Evolutionary conservation across 1,139 yeast genomes (phyloP).

Genomic region (Kodamaea derodonti): DNA sequence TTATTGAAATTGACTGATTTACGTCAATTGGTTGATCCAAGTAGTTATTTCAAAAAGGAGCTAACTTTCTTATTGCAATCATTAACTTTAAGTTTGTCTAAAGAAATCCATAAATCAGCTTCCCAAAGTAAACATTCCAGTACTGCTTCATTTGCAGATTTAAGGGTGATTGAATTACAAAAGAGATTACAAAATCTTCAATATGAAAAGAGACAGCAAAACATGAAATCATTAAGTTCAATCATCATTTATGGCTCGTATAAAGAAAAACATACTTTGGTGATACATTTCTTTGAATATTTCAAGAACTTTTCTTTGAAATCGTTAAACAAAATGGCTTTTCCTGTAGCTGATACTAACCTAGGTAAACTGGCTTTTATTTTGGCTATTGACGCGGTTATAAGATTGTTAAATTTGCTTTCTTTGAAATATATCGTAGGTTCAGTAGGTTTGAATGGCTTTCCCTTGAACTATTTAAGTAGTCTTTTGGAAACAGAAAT

Average conservation of each 20-base stretch:
- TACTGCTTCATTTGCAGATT: conserved; percentile 15
- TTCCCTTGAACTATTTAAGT: conserved; percentile 11
- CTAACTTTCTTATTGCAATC: conserved; percentile 19
- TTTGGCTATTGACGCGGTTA: conserved; percentile 15
- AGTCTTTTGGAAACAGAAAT: conserved; percentile 11
- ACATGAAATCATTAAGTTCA: conserved; percentile 22
- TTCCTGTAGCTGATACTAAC: background rate
- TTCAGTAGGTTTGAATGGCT: conserved; percentile 16
- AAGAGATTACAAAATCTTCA: conserved; percentile 7
- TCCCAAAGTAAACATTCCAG: conserved; percentile 24
- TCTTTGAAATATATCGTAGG: conserved; percentile 20
- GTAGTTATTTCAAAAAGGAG: conserved; percentile 18
- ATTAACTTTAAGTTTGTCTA: conserved; percentile 20
- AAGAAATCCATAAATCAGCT: conserved; percentile 25
- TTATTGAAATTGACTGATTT: conserved; percentile 20
- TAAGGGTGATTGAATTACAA: conserved; percentile 12
- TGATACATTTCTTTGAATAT: conserved; percentile 20
- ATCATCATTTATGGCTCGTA: conserved; percentile 30
- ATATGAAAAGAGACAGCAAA: conserved; percentile 7
- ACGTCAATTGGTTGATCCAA: conserved; percentile 18
- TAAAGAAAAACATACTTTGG: conserved; percentile 27
- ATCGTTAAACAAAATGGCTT: conserved; percentile 1
- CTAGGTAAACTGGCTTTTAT: conserved; percentile 19
- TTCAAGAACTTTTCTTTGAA: conserved; percentile 5
- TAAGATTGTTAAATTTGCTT: conserved; percentile 16